Conservation (phyloP, 352 stramenopile species). For the Phytophthora parvispora region DNA sequence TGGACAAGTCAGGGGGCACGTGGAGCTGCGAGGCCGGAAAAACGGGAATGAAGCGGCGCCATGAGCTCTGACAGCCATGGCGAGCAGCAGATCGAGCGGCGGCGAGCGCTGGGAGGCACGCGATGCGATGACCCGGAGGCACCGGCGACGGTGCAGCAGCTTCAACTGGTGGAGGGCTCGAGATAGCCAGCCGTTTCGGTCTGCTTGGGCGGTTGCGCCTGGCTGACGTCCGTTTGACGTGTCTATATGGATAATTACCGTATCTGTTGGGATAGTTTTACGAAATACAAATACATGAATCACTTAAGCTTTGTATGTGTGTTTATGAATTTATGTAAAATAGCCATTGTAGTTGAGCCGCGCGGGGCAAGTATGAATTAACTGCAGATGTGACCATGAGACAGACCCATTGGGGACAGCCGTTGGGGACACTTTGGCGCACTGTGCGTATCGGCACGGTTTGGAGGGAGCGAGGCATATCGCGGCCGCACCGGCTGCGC, state of each 20-base stretch:
- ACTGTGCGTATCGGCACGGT: conserved; percentile 35
- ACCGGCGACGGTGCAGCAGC: conserved; percentile 11
- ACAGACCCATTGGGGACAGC: conserved; percentile 21
- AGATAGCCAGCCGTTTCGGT: conserved; percentile 28
- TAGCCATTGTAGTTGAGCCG: not conserved
- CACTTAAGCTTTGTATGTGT: too few relatives aligned
- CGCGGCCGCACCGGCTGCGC: conserved; percentile 5
- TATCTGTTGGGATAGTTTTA: too few relatives aligned
- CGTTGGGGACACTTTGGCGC: conserved; percentile 32
- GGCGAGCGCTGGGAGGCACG: conserved; percentile 10
- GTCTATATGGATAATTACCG: conserved; percentile 1
- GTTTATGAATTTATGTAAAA: not conserved
- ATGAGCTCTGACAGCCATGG: not conserved
- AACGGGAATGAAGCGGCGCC: conserved; percentile 31
- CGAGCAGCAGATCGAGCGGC: not conserved
- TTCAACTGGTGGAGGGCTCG: conserved; percentile 9
- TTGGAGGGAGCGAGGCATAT: conserved; percentile 30
- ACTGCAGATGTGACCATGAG: not conserved
- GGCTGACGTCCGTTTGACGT: conserved; percentile 5
- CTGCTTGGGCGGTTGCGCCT: conserved; percentile 12
- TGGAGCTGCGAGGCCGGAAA: conserved; percentile 26
- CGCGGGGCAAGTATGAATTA: not conserved
- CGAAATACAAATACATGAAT: too few relatives aligned
- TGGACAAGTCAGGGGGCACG: conserved; percentile 1
- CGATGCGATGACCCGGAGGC: not conserved